Conservation (phyloP, 495 filamentous ascomycete genomes). For the Lichenothelia convexa region DNA sequence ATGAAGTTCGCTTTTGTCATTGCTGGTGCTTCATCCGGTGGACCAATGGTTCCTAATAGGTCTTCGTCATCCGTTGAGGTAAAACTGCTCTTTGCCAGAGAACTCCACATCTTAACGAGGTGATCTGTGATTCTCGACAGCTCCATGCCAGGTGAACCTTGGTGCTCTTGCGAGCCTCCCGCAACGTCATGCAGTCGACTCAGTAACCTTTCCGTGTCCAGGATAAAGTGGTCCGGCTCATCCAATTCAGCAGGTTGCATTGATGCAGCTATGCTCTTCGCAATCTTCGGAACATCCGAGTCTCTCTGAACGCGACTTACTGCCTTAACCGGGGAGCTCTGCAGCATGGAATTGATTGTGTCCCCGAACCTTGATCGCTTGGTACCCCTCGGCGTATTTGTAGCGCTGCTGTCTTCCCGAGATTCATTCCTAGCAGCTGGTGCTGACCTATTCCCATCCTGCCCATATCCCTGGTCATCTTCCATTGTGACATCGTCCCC, state of each 20-base stretch:
- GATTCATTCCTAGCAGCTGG: background rate
- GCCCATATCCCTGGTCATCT: conserved; percentile 16
- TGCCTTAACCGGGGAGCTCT: background rate
- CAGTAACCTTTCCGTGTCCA: conserved; percentile 28
- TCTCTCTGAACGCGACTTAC: background rate
- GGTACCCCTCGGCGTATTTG: background rate
- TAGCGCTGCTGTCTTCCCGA: background rate
- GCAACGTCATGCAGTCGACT: conserved; percentile 31
- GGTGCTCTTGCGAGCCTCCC: no score
- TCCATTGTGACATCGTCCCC: conserved; percentile 15
- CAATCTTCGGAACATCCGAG: conserved; percentile 20
- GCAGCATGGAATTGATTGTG: conserved; percentile 2
- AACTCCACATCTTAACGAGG: conserved; percentile 7
- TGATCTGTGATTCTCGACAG: conserved; percentile 28
- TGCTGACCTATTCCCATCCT: conserved; percentile 9
- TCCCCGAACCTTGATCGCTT: conserved; percentile 3
- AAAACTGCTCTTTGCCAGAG: conserved; percentile 31
- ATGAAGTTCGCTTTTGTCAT: conserved; percentile 59
- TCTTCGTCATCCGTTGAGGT: conserved; percentile 16
- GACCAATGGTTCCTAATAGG: conserved; percentile 24
- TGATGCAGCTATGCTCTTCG: conserved; percentile 25
- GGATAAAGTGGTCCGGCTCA: conserved; percentile 28
- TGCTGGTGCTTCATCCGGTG: conserved; percentile 34
- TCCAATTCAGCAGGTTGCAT: conserved; percentile 19
- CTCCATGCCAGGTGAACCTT: no score